Evolutionary conservation across 345 rosid species (phyloP).

Genomic region (Populus davidiana): DNA sequence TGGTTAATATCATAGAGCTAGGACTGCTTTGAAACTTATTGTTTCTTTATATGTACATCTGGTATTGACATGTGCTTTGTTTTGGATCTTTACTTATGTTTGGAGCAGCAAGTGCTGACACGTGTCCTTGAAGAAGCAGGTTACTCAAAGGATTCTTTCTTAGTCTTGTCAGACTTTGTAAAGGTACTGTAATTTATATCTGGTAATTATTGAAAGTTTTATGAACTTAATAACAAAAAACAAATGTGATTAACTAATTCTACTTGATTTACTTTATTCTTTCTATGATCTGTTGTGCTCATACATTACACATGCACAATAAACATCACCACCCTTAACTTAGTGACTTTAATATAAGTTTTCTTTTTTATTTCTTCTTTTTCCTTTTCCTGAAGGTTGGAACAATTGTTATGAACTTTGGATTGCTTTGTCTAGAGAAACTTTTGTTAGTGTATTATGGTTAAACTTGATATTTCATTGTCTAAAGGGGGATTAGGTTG

Average conservation of each 20-base stretch:
- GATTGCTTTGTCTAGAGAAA: not conserved
- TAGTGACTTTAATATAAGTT: not conserved
- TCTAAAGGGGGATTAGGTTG: not conserved
- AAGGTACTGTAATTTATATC: constrained; percentile 42
- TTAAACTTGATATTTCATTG: not conserved
- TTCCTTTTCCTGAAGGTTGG: not conserved
- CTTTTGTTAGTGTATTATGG: not conserved
- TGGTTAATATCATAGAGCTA: not conserved
- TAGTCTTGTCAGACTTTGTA: constrained; percentile 57
- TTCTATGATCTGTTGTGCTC: not conserved
- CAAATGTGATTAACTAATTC: not conserved
- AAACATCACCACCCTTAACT: not conserved
- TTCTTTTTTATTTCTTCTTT: not conserved
- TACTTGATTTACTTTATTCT: not conserved
- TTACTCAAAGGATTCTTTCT: constrained; percentile 50
- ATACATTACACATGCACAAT: not conserved
- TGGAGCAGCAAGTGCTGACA: constrained; percentile 63
- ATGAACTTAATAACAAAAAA: not conserved
- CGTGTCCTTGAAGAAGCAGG: constrained; percentile 78
- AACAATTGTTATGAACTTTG: not conserved
- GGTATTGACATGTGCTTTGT: not conserved
- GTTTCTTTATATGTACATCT: not conserved
- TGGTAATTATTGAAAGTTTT: not conserved
- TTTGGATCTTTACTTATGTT: constrained; percentile 14
- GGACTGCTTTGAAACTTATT: not conserved